phyloP scores from a whole-genome alignment of 805 yeast genomes.

The Yarrowia sp. region DNA sequence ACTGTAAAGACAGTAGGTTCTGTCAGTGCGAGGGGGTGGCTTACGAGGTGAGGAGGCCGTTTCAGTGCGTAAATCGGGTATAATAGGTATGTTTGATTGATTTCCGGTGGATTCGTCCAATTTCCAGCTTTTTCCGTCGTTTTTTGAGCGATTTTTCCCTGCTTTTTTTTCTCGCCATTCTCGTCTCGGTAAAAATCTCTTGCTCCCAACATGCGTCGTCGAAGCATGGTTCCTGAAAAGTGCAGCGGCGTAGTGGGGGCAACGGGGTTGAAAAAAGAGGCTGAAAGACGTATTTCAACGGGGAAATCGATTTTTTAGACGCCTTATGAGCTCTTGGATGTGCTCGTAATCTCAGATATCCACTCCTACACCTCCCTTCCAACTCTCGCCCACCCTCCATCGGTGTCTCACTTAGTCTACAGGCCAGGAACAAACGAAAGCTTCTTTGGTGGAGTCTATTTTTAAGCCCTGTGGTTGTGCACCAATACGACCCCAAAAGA shows the following conservation, averaged over 20 bases:
- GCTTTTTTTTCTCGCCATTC: background rate
- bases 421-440: conserved; percentile 26
- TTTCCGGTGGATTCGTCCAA: no score
- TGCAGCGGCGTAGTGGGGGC: background rate
- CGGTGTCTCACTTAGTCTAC: background rate
- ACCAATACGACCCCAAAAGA: background rate
- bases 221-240: conserved; percentile 8
- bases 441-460: background rate
- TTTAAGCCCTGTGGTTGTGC: conserved; percentile 2
- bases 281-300: no score
- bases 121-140: no score
- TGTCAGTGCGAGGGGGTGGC: background rate
- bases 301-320: no score
- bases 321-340: no score
- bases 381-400: conserved; percentile 2
- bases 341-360: no score
- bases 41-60: background rate
- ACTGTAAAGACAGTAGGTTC: background rate
- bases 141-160: background rate
- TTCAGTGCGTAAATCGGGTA: background rate
- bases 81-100: no score
- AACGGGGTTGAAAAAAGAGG: no score
- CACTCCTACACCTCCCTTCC: background rate
- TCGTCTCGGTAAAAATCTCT: background rate
- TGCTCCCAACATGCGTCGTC: conserved; percentile 6